A percentile compares a stretch with the other conserved stretches of the same genome.
Evolutionary conservation across 2,329 filamentous ascomycete species (phyloP).

Genomic region (Cladosporium oxysporum): DNA sequence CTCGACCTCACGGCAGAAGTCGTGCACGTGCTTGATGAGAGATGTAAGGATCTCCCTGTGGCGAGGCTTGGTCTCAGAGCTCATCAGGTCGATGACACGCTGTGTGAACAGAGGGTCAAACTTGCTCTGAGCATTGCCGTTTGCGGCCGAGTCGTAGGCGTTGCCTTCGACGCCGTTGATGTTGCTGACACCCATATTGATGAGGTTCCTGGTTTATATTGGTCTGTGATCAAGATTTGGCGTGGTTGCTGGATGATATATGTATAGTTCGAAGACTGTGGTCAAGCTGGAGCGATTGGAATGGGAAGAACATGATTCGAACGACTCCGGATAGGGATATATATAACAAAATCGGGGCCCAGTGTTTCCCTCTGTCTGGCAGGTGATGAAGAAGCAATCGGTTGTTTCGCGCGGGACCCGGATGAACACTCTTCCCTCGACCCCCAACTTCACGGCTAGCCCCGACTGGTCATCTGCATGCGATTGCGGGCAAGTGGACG

Average conservation of each 20-base stretch:
- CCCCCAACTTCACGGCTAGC: not conserved
- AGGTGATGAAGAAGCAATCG: not conserved
- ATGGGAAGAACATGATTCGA: not conserved
- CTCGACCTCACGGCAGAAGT: conserved; percentile 60
- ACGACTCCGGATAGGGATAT: not conserved
- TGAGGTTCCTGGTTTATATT: not conserved
- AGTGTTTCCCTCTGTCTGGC: not conserved
- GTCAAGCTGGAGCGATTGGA: not conserved
- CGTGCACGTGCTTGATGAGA: conserved; percentile 58
- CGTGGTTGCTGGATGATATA: not conserved
- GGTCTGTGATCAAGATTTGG: not conserved
- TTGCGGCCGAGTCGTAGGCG: not conserved
- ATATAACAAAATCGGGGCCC: not conserved
- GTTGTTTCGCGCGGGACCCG: not conserved
- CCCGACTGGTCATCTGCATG: not conserved
- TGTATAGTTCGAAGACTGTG: not conserved
- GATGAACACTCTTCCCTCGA: not conserved
- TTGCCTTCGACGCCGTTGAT: not conserved
- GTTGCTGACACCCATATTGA: not conserved
- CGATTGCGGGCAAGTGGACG: not conserved
- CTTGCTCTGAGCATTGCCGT: conserved; percentile 6
- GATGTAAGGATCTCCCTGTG: conserved; percentile 46
- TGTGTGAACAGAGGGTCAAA: conserved; percentile 39
- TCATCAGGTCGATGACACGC: conserved; percentile 39
- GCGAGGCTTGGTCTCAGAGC: conserved; percentile 37